These are phyloP conservation scores for Steccherinum ochraceum DNA, from an alignment of 768 basidiomycete genomes.

Conservation along the genomic window DNA sequence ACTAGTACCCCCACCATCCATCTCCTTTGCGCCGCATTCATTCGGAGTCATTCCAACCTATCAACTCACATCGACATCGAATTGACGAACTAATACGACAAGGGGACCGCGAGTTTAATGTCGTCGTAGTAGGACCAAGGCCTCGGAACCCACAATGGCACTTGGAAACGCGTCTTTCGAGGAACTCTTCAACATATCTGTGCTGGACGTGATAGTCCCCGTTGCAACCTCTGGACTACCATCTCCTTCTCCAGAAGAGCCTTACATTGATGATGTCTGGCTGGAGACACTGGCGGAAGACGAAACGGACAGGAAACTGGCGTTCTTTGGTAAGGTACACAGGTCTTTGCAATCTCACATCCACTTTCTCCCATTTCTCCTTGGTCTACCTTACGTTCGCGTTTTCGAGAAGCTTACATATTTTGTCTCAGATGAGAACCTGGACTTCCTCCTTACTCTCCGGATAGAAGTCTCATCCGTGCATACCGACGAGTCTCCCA, in stretches of 20 bases:
- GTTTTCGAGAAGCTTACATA: not conserved
- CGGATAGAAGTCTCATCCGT: slow-evolving; percentile 18
- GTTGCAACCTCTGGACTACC: slow-evolving; percentile 60
- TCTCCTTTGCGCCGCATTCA: too few species aligned
- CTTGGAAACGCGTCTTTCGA: slow-evolving; percentile 51
- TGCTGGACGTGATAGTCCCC: slow-evolving; percentile 59
- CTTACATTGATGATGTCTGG: slow-evolving; percentile 47
- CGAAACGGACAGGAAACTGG: slow-evolving; percentile 49
- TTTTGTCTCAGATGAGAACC: slow-evolving; percentile 25
- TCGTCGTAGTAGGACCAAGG: too few species aligned
- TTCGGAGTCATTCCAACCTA: too few species aligned
- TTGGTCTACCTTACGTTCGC: not conserved
- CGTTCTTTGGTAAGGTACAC: slow-evolving; percentile 64
- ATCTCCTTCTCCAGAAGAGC: slow-evolving; percentile 3
- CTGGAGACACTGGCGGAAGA: slow-evolving; percentile 37
- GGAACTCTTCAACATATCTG: slow-evolving; percentile 51
- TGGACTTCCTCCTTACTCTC: slow-evolving; percentile 27
- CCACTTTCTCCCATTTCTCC: slow-evolving; percentile 13
- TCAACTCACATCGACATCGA: too few species aligned
- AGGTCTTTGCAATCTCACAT: slow-evolving; percentile 6
- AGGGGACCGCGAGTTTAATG: too few species aligned
- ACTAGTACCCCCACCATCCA: too few species aligned
- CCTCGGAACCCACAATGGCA: too few species aligned
- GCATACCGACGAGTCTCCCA: slow-evolving; percentile 29
- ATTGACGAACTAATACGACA: too few species aligned